These are phyloP conservation scores for Pyrenochaeta sp. DNA, from an alignment of 2,329 filamentous ascomycete genomes.

Conservation along the genomic window DNA sequence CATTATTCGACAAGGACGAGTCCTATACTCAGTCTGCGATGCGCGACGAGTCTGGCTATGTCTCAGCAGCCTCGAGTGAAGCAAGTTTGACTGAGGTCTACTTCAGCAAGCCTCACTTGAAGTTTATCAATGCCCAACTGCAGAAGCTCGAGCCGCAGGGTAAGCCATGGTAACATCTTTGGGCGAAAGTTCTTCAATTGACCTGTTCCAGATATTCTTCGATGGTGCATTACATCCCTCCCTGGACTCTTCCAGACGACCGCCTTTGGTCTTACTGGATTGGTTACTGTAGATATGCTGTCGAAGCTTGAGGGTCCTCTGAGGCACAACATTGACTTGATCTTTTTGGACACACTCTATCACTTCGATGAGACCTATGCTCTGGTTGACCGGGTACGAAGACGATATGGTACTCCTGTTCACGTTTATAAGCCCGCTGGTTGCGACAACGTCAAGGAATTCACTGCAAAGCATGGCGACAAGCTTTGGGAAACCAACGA, in stretches of 20 bases:
- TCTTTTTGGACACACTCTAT: slow-evolving; percentile 64
- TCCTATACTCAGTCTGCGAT: slow-evolving; percentile 38
- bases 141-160: slow-evolving; percentile 84
- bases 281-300: slow-evolving; percentile 70
- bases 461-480: slow-evolving; percentile 82
- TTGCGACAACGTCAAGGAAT: slow-evolving; percentile 75
- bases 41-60: slow-evolving; percentile 83
- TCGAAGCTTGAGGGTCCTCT: slow-evolving; percentile 73
- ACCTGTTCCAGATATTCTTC: slow-evolving; percentile 73
- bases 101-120: slow-evolving; percentile 87
- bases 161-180: slow-evolving; percentile 45
- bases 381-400: slow-evolving; percentile 71
- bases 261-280: slow-evolving; percentile 60
- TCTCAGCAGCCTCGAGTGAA: slow-evolving; percentile 70
- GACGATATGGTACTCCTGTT: slow-evolving; percentile 78
- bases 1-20: slow-evolving; percentile 31
- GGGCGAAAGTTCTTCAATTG: slow-evolving; percentile 26
- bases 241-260: slow-evolving; percentile 76
- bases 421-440: slow-evolving; percentile 91
- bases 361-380: slow-evolving; percentile 62
- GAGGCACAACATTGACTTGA: slow-evolving; percentile 61
- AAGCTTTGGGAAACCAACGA: slow-evolving; percentile 85
- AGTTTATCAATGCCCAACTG: slow-evolving; percentile 89
- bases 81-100: slow-evolving; percentile 76
- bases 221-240: slow-evolving; percentile 90